Evolutionary conservation across 257 asterid species (phyloP).

Genomic region (Nemophila menziesii): DNA sequence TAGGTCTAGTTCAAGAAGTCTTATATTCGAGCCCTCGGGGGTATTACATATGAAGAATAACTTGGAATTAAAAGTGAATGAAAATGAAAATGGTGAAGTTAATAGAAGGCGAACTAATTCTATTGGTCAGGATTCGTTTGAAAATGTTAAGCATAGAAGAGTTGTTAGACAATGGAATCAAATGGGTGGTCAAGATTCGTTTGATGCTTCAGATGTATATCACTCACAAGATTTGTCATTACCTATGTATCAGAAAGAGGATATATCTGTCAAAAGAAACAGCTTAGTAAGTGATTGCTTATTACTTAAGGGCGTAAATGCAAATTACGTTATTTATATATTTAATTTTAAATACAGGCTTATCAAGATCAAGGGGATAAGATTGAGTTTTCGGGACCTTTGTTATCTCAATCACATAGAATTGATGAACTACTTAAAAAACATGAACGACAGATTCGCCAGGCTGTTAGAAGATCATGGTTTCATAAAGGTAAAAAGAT

Average conservation of each 20-base stretch:
- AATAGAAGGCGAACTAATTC: slow-evolving; percentile 22
- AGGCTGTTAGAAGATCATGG: slow-evolving; percentile 85
- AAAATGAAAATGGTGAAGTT: slow-evolving; percentile 36
- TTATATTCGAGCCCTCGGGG: slow-evolving; percentile 58
- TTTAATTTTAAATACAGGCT: slow-evolving; percentile 34
- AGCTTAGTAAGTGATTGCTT: slow-evolving; percentile 38
- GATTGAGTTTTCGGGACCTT: slow-evolving; percentile 92
- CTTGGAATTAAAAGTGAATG: slow-evolving; percentile 39
- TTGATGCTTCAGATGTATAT: slow-evolving; percentile 63
- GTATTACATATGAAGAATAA: slow-evolving; percentile 38
- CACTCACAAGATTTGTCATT: slow-evolving; percentile 81
- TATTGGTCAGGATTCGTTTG: slow-evolving; percentile 38
- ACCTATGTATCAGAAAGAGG: slow-evolving; percentile 62
- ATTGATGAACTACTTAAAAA: slow-evolving; percentile 75
- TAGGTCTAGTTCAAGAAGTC: slow-evolving; percentile 84
- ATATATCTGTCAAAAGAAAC: slow-evolving; percentile 41
- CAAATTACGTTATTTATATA: background rate
- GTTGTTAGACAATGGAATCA: slow-evolving; percentile 67
- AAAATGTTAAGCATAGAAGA: slow-evolving; percentile 27
- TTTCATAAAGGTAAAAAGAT: slow-evolving; percentile 51
- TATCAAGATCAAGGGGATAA: slow-evolving; percentile 74
- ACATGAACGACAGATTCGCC: slow-evolving; percentile 89
- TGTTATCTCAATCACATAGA: slow-evolving; percentile 64
- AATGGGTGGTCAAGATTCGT: slow-evolving; percentile 60
- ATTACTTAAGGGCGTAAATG: background rate